These are phyloP conservation scores for Cubamyces sp. DNA, from an alignment of 768 basidiomycete genomes.

Conservation along the genomic window DNA sequence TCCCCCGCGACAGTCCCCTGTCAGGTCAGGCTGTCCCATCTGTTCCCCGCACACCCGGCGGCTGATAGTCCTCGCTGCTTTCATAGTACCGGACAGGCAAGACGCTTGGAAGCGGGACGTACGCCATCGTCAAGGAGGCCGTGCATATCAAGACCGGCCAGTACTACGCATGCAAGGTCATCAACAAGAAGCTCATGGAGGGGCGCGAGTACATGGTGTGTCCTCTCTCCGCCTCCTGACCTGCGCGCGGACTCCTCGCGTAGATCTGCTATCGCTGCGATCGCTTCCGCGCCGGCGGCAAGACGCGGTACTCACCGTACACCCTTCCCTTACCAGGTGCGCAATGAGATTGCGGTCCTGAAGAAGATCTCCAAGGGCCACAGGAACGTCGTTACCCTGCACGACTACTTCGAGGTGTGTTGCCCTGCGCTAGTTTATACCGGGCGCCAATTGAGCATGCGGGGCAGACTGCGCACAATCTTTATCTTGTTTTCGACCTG, in stretches of 20 bases:
- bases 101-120: slow-evolving; percentile 89
- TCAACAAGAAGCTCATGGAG: slow-evolving; percentile 99
- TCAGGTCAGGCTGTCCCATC: slow-evolving; percentile 40
- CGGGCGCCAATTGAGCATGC: slow-evolving; percentile 2
- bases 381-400: slow-evolving; percentile 87
- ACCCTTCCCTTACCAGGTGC: slow-evolving; percentile 56
- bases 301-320: neutral
- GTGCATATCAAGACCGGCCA: slow-evolving; percentile 91
- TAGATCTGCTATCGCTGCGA: slow-evolving; percentile 18
- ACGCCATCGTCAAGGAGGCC: slow-evolving; percentile 94
- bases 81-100: slow-evolving; percentile 83
- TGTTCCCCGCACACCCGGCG: slow-evolving; percentile 3
- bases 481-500: slow-evolving; percentile 94
- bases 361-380: slow-evolving; percentile 93
- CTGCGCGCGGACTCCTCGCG: neutral
- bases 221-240: slow-evolving; percentile 9
- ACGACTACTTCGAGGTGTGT: slow-evolving; percentile 93
- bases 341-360: slow-evolving; percentile 95
- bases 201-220: slow-evolving; percentile 96
- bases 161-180: slow-evolving; percentile 99
- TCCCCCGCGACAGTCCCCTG: slow-evolving; percentile 48
- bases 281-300: slow-evolving; percentile 4
- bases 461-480: slow-evolving; percentile 81
- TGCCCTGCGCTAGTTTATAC: neutral
- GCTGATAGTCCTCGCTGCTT: slow-evolving; percentile 11